Base-by-base conservation (phyloP, 2,329 filamentous ascomycete genomes). In the Sporothrix brunneoviolacea region DNA sequence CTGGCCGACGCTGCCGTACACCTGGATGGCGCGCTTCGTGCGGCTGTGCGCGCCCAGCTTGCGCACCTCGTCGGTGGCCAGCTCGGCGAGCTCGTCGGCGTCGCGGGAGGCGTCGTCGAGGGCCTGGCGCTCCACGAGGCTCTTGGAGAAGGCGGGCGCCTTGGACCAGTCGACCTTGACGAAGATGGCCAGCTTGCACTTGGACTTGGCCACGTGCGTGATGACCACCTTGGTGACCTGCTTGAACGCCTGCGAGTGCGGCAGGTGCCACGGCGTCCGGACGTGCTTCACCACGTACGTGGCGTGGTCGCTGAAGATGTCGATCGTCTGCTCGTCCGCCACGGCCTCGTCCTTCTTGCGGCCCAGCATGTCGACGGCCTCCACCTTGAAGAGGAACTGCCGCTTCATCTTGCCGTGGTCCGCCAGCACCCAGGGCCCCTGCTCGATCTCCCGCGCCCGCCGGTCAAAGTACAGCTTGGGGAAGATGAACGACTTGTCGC, bases 401-500 rank as follows among this genome's bases (percentile, higher is more conserved):
- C 93, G 79, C 59, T 80, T 80, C 73, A 93, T 80, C 42, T 80
- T 79, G 2, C 82, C 82, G 36, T 83, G 76, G 52, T 91, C 86
- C 4, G 80, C 72, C 43, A 83, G 74, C 16, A 76, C 73, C 93
- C 93, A 98, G 0, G 91, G 88, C 0, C 88, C 86, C 67, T 96
- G 91, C 2, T 85, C 82, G 55, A 96, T 90, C 55, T 84, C 82
- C 64, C 84, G 80, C 13, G 87, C 88, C 60, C 83, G 79, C 46
- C 87, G 79, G 64, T 95, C 89, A 63, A 88, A 85, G 64, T 96
- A 91, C 27, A 97, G 74, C 61, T 91, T 83, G 60, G 93, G 89
- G 69, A 96, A 98, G 35, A 97, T 84, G 30, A 91, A 88, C 64
- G 88, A 95, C 69, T 91, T 95, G 67, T 98, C 93, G 33, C 93